Base-by-base conservation (phyloP, 176 grass and related monocot species). In the Ampelocalamus luodianensis region DNA sequence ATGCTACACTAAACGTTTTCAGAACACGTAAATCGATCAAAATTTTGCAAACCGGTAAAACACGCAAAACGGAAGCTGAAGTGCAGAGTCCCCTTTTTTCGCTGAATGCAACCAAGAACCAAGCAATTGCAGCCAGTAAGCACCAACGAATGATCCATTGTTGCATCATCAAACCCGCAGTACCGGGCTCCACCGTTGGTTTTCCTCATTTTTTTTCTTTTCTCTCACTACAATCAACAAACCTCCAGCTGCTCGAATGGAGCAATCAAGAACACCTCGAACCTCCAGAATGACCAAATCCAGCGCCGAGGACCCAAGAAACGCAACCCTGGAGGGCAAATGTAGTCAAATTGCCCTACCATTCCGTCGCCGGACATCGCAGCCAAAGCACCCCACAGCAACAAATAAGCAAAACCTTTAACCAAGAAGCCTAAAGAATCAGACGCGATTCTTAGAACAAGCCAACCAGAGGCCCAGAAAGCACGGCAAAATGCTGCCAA, bases 1-100 rank as follows among this genome's bases (percentile, higher is more conserved):
- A 58, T 24, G 38, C 79, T 59, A 74, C 10, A 39, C 26, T 27
- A 48, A 88, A 73, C 27, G 8, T 42, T 74, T 72, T 8, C n/a
- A 32, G 17, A 36, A 7, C 3, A 8, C 17, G 10, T 29, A 11
- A 46, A 14, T 59, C 1, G 18, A 76, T 24, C 65, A 37, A 40
- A 56, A 78, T 56, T 60, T 5, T 46, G 17, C 36, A 75, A 45
- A 63, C 4, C 16, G 11, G 29, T 15, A 32, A 58, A 34, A 27
- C 22, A 65, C 15, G 27, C 6, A 22, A 49, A 42, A 40, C 12
- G 53, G n/a, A 20, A 55, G 49, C 29, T 37, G 15, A 65, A 65
- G 15, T 50, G 62, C 17, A 71, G 20, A 69, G n/a, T 45, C 68
- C 37, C 39, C 12, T 29, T 44, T 0, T 44, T 45, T 71, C 20